These are phyloP conservation scores for Saprolegnia diclina DNA, from an alignment of 352 stramenopile genomes.

Conservation along the genomic window DNA sequence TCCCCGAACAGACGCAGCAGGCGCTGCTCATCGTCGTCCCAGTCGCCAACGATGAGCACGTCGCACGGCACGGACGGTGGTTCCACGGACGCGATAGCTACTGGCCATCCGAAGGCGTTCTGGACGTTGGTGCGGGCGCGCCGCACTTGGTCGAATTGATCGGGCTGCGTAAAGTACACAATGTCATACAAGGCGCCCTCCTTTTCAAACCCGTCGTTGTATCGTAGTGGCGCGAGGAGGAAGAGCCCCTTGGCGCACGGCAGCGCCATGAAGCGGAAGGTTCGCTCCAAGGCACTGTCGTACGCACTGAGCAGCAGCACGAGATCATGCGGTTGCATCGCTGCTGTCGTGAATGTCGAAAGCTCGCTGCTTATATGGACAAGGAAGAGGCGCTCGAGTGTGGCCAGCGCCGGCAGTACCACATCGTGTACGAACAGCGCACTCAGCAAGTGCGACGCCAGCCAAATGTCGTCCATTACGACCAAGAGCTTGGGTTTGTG, in stretches of 20 bases:
- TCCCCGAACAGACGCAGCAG: neutral
- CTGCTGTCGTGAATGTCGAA: neutral
- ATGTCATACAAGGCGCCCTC: constrained; percentile 12
- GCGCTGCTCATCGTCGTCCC: constrained; percentile 6
- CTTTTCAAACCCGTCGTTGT: neutral
- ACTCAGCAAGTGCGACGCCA: constrained; percentile 21
- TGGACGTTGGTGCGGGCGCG: neutral
- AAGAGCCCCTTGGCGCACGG: constrained; percentile 1
- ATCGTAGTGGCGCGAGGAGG: neutral
- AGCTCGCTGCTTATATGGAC: neutral
- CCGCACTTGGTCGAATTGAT: neutral
- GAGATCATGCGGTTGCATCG: neutral
- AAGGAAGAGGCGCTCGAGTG: constrained; percentile 2
- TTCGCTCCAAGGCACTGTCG: neutral
- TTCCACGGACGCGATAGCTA: neutral
- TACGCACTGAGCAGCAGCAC: constrained; percentile 6
- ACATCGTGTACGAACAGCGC: constrained; percentile 29
- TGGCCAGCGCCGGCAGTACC: constrained; percentile 23
- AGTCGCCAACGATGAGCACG: constrained; percentile 10
- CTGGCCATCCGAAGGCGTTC: constrained; percentile 14
- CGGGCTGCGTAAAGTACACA: neutral
- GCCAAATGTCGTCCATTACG: constrained; percentile 24
- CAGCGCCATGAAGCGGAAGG: neutral
- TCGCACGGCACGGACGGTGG: neutral
- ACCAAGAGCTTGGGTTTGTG: constrained; percentile 25